Conservation (phyloP, 108 stramenopile genomes). For the Cylindrotheca fusiformis region DNA sequence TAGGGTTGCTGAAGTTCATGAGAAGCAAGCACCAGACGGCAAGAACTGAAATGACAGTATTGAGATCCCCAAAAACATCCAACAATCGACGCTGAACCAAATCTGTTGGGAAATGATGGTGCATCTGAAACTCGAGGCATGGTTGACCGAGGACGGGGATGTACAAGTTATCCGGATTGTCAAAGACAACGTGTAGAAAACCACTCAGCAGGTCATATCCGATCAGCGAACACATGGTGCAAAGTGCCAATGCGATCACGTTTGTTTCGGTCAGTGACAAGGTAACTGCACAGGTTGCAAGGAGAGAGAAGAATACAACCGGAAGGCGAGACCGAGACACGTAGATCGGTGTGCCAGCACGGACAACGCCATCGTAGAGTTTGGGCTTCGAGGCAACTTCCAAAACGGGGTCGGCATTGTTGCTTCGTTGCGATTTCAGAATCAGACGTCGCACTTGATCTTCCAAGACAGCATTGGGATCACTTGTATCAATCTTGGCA, state of each 20-base stretch:
- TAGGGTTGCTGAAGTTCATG: background rate
- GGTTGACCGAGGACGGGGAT: background rate
- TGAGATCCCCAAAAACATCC: background rate
- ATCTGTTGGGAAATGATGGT: conserved; percentile 1
- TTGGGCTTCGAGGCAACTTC: background rate
- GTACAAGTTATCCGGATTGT: background rate
- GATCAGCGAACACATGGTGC: background rate
- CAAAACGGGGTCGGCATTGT: background rate
- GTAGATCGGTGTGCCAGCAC: background rate
- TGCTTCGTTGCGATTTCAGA: background rate
- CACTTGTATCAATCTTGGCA: too few species aligned
- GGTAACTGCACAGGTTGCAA: background rate
- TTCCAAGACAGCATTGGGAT: background rate
- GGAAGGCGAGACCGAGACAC: background rate
- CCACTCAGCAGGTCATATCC: background rate
- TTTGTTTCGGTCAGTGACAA: background rate
- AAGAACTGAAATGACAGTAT: background rate
- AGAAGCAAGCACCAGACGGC: background rate
- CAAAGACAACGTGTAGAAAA: background rate
- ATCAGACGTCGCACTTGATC: background rate
- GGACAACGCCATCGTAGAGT: background rate
- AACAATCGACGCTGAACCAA: background rate
- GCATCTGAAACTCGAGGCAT: background rate
- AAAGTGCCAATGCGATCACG: background rate
- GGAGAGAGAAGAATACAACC: background rate